Evolutionary conservation across 345 rosid genomes (phyloP).

Genomic region (Lepidium didymum): DNA sequence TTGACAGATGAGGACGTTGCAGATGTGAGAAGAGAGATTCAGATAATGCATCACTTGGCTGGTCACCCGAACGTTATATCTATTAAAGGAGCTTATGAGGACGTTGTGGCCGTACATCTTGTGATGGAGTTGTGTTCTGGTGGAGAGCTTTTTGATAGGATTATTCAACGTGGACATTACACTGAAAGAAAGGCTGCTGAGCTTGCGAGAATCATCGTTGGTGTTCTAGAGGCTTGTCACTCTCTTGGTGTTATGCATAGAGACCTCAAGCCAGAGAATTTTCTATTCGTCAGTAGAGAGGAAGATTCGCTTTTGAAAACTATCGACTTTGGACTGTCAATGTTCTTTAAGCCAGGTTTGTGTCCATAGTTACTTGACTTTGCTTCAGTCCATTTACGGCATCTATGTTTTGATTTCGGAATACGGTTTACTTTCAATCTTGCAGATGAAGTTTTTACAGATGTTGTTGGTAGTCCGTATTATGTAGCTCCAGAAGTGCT

Average conservation of each 20-base stretch:
- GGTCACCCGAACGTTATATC: constrained; percentile 81
- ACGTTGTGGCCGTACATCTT: constrained; percentile 74
- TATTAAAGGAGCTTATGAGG: constrained; percentile 79
- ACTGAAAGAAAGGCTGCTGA: constrained; percentile 83
- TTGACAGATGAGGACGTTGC: constrained; percentile 72
- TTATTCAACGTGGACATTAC: constrained; percentile 79
- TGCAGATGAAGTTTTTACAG: constrained; percentile 65
- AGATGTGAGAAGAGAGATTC: constrained; percentile 86
- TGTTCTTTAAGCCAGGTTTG: constrained; percentile 84
- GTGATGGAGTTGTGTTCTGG: constrained; percentile 89
- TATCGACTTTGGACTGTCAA: constrained; percentile 78
- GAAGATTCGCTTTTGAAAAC: constrained; percentile 79
- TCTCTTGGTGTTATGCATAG: constrained; percentile 91
- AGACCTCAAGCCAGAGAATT: constrained; percentile 89
- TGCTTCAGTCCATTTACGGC: neutral
- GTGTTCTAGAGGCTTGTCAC: constrained; percentile 85
- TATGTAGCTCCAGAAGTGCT: constrained; percentile 92
- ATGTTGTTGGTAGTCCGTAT: constrained; percentile 91
- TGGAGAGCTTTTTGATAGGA: constrained; percentile 88
- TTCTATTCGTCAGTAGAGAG: constrained; percentile 54
- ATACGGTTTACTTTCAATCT: neutral
- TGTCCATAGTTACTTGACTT: neutral
- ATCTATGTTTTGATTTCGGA: neutral
- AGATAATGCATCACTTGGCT: constrained; percentile 87
- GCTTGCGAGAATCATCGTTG: constrained; percentile 72